phyloP scores from a whole-genome alignment of 2,329 filamentous ascomycete genomes.

The Colletotrichum melonis region DNA sequence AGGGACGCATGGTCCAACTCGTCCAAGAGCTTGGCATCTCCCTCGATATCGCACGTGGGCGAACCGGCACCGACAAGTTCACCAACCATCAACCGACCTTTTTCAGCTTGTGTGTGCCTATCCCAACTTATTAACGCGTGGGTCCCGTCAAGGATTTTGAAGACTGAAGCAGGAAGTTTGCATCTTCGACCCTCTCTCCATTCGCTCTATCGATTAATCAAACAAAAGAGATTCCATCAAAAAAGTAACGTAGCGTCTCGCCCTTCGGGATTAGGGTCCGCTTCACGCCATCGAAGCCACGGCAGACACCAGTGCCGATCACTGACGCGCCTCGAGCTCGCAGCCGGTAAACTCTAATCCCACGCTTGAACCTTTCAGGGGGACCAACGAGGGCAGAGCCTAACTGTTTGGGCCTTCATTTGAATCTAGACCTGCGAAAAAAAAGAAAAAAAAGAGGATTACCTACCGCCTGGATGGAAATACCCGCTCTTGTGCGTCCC shows the following conservation, averaged over 20 bases:
- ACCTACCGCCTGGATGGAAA: conserved; percentile 16
- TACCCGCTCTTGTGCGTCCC: conserved; percentile 9
- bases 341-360: conserved; percentile 32
- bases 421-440: neutral
- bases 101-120: neutral
- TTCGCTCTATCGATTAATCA: neutral
- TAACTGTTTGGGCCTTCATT: conserved; percentile 20
- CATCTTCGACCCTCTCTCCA: neutral
- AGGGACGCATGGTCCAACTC: neutral
- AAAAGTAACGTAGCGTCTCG: conserved; percentile 4
- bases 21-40: neutral
- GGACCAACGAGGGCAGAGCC: neutral
- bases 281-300: conserved; percentile 19
- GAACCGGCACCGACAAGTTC: neutral
- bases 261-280: conserved; percentile 7
- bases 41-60: conserved; percentile 1
- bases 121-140: neutral
- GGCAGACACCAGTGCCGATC: conserved; percentile 18
- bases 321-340: conserved; percentile 12
- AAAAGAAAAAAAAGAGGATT: neutral
- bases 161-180: neutral
- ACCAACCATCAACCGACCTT: neutral
- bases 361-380: conserved; percentile 29
- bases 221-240: neutral
- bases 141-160: neutral